Evolutionary conservation across 768 basidiomycete species (phyloP).

Genomic region (Podaxis sp.): DNA sequence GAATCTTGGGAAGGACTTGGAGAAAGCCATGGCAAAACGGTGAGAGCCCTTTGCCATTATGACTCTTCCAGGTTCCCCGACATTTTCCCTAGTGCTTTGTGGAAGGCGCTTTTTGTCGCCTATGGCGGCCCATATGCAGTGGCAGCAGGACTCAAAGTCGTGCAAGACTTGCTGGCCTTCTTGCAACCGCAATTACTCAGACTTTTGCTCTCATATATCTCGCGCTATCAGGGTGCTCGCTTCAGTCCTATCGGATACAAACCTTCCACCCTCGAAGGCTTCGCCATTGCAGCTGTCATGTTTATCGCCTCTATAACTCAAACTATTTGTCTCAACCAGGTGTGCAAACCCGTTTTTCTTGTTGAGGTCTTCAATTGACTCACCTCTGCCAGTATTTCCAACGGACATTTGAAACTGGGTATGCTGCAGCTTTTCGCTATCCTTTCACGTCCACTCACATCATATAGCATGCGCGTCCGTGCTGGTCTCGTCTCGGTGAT

Average conservation of each 20-base stretch:
- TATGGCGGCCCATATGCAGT: conserved; percentile 74
- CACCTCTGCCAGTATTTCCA: conserved; percentile 71
- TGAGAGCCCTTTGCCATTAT: conserved; percentile 27
- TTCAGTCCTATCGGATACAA: conserved; percentile 24
- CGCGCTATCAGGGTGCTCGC: conserved; percentile 59
- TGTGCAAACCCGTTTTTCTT: conserved; percentile 20
- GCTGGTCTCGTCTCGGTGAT: conserved; percentile 83
- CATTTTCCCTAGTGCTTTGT: conserved; percentile 47
- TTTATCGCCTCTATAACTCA: conserved; percentile 76
- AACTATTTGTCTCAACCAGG: conserved; percentile 78
- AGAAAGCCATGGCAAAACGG: conserved; percentile 59
- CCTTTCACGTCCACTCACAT: neutral
- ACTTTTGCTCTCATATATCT: conserved; percentile 76
- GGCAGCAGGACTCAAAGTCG: conserved; percentile 64
- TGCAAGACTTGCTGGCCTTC: conserved; percentile 80
- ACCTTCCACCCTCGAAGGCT: conserved; percentile 56
- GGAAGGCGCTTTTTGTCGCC: conserved; percentile 67
- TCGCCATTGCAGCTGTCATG: conserved; percentile 74
- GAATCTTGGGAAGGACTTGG: conserved; percentile 58
- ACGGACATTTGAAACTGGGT: conserved; percentile 70
- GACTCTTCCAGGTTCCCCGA: neutral
- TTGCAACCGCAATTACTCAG: conserved; percentile 85
- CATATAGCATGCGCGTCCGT: conserved; percentile 78
- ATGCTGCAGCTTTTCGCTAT: conserved; percentile 1
- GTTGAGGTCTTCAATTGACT: neutral